These are phyloP conservation scores for Triticum dicoccoides DNA, from an alignment of 176 grass and related monocot species.

Conservation along the genomic window DNA sequence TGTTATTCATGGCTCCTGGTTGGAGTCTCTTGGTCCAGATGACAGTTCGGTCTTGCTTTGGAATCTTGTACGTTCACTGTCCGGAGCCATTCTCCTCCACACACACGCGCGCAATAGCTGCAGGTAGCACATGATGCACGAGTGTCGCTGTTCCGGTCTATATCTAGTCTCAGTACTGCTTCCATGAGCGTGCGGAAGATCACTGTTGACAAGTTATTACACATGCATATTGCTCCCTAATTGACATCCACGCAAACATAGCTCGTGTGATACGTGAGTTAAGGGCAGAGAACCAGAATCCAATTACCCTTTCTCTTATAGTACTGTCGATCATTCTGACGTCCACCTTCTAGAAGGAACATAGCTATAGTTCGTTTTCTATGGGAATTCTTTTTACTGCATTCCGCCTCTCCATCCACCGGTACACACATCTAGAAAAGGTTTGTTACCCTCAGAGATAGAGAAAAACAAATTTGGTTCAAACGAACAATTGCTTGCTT, in stretches of 20 bases:
- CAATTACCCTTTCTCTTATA: not conserved
- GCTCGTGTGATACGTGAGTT: not conserved
- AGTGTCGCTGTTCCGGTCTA: not conserved
- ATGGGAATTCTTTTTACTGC: too few species aligned
- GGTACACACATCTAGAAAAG: too few species aligned
- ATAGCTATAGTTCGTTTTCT: too few species aligned
- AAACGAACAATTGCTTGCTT: too few species aligned
- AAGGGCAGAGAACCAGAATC: not conserved
- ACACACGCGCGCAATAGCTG: not conserved
- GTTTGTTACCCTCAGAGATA: too few species aligned
- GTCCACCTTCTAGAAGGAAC: not conserved
- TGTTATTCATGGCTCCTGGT: too few species aligned
- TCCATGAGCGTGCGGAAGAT: not conserved
- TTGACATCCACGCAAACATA: not conserved
- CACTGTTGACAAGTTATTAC: not conserved
- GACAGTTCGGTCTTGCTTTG: not conserved
- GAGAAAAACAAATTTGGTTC: too few species aligned
- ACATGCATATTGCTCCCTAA: not conserved
- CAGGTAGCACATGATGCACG: not conserved
- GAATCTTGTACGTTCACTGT: not conserved
- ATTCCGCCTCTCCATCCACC: too few species aligned
- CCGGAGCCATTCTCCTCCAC: not conserved
- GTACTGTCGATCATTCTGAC: not conserved
- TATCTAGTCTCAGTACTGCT: not conserved
- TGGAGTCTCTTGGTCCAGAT: not conserved